phyloP scores from a whole-genome alignment of 2,329 filamentous ascomycete genomes.

The Calonectria montana region DNA sequence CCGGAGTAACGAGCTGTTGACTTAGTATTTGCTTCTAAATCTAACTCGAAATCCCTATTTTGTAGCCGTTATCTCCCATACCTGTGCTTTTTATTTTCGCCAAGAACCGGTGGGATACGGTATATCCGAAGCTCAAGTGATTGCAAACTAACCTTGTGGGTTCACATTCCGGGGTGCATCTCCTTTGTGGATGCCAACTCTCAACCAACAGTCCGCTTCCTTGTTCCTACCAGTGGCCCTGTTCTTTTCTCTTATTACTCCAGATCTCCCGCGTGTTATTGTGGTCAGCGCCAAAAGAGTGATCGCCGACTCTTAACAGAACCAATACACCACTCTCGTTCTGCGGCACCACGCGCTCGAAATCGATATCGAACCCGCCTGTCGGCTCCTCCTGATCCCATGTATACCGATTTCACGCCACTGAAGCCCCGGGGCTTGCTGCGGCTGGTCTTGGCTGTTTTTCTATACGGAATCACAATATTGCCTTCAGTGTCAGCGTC shows the following conservation, averaged over 20 bases:
- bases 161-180: constrained; percentile 2
- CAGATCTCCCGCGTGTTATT: neutral
- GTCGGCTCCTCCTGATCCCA: neutral
- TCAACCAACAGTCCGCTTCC: neutral
- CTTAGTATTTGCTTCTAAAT: neutral
- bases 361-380: neutral
- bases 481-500: constrained; percentile 13
- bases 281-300: neutral
- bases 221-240: neutral
- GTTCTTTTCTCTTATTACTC: neutral
- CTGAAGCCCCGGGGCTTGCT: neutral
- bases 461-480: neutral
- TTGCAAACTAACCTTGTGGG: constrained; percentile 9
- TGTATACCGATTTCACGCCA: constrained; percentile 8
- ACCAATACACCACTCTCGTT: neutral
- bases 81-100: neutral
- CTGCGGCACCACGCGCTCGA: neutral
- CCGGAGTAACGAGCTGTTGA: neutral
- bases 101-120: constrained; percentile 1
- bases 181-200: neutral
- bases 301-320: neutral
- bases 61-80: neutral
- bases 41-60: neutral
- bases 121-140: constrained; percentile 1
- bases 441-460: constrained; percentile 13